These are phyloP conservation scores for Nicotiana rustica DNA, from an alignment of 305 asterid genomes.

Conservation along the genomic window DNA sequence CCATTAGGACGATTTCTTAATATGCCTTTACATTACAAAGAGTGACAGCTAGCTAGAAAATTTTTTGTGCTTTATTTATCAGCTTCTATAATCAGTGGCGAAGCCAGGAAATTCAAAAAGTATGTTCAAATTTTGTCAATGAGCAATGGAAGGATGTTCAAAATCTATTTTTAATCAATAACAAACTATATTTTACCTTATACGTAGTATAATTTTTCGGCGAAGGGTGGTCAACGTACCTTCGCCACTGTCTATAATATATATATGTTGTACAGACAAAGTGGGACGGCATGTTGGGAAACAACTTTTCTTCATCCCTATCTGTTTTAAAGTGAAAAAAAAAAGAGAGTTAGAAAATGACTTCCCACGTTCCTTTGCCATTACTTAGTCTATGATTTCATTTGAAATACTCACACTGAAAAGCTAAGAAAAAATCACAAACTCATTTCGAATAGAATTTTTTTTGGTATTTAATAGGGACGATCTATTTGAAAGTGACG, in stretches of 20 bases:
- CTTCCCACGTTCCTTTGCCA: background rate
- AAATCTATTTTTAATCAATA: too few relatives aligned
- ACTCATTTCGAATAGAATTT: background rate
- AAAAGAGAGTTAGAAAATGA: background rate
- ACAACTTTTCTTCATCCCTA: background rate
- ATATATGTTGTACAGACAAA: slow-evolving; percentile 1
- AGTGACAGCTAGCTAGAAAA: background rate
- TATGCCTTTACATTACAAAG: slow-evolving; percentile 2
- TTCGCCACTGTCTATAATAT: background rate
- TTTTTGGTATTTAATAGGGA: background rate
- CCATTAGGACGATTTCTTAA: background rate
- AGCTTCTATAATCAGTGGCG: too few relatives aligned
- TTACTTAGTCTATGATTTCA: background rate
- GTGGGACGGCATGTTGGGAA: slow-evolving; percentile 26
- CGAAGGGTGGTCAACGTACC: too few relatives aligned
- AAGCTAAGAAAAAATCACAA: too few relatives aligned
- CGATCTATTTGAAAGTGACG: background rate
- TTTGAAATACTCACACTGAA: background rate
- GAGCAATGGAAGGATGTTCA: too few relatives aligned
- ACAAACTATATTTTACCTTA: too few relatives aligned
- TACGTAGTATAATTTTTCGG: too few relatives aligned
- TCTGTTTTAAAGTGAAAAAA: background rate
- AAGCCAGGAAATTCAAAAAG: too few relatives aligned
- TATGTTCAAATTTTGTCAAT: too few relatives aligned
- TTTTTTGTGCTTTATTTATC: background rate